Evolutionary conservation across 208 protist genomes (phyloP).

Genomic region (Leishmania lainsoni): DNA sequence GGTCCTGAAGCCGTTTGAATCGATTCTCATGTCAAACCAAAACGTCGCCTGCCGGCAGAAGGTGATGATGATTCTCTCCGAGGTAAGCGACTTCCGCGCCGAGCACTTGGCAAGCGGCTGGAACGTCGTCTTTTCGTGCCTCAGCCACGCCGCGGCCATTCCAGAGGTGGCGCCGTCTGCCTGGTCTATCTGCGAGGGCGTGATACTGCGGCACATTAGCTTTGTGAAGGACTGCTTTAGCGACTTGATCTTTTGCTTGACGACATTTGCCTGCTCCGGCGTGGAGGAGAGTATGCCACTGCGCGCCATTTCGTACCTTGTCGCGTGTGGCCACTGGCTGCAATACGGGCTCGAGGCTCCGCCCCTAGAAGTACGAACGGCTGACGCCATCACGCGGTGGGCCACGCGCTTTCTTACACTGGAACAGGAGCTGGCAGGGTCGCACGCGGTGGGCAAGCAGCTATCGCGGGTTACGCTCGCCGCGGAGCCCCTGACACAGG

Average conservation of each 20-base stretch:
- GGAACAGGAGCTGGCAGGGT: slow-evolving; percentile 47
- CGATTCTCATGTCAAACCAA: slow-evolving; percentile 76
- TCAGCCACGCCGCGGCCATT: slow-evolving; percentile 75
- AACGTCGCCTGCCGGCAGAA: slow-evolving; percentile 55
- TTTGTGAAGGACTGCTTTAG: slow-evolving; percentile 83
- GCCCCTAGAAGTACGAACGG: slow-evolving; percentile 45
- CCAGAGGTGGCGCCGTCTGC: slow-evolving; percentile 70
- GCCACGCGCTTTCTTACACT: slow-evolving; percentile 50
- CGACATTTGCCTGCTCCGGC: slow-evolving; percentile 70
- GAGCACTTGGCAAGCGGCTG: slow-evolving; percentile 80
- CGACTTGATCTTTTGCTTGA: slow-evolving; percentile 85
- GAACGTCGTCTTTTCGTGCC: slow-evolving; percentile 82
- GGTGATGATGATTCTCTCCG: slow-evolving; percentile 70
- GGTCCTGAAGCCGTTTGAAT: slow-evolving; percentile 76
- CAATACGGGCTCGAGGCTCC: slow-evolving; percentile 80
- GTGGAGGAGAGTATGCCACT: slow-evolving; percentile 64
- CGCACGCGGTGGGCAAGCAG: slow-evolving; percentile 25
- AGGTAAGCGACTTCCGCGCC: slow-evolving; percentile 79
- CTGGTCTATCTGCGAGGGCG: slow-evolving; percentile 67
- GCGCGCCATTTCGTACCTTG: slow-evolving; percentile 67
- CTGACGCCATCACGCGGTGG: slow-evolving; percentile 56
- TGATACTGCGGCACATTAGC: slow-evolving; percentile 62
- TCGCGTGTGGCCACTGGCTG: slow-evolving; percentile 81
- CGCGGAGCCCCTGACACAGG: slow-evolving; percentile 44
- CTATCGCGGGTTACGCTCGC: slow-evolving; percentile 58